Conservation (phyloP, 2,329 filamentous ascomycete genomes). For the Colletotrichum lentis region DNA sequence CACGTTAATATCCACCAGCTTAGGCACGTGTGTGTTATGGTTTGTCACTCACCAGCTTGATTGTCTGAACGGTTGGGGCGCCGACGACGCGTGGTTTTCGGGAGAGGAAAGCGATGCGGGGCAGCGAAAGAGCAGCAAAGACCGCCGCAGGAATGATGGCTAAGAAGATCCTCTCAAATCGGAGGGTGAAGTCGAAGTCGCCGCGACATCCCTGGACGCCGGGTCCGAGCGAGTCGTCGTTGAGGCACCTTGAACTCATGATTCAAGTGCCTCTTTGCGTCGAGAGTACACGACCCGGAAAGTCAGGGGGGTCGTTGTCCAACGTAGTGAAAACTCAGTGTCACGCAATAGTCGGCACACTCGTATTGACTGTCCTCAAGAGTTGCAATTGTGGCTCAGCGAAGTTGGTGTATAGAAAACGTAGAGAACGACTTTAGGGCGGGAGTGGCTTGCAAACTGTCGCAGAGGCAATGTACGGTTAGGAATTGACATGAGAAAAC, state of each 20-base stretch:
- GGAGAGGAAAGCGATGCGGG: slow-evolving; percentile 43
- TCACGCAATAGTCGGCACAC: neutral
- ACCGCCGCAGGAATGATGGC: slow-evolving; percentile 49
- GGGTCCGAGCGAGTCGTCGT: slow-evolving; percentile 50
- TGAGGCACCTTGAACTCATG: slow-evolving; percentile 41
- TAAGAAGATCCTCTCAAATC: slow-evolving; percentile 54
- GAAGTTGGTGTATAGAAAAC: neutral
- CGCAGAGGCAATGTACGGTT: too few relatives aligned
- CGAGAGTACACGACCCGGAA: neutral
- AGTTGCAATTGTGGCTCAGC: neutral
- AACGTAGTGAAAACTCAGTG: neutral
- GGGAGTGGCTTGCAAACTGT: slow-evolving; percentile 6
- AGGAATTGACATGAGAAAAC: too few relatives aligned
- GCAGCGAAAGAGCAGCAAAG: slow-evolving; percentile 46
- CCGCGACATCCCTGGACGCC: slow-evolving; percentile 50
- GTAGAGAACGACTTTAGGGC: neutral
- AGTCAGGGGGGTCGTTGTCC: neutral
- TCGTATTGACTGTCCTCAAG: neutral
- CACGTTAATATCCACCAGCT: neutral
- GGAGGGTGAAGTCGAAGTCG: slow-evolving; percentile 56
- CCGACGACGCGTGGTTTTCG: slow-evolving; percentile 44
- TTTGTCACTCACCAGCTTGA: slow-evolving; percentile 38
- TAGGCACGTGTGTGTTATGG: neutral
- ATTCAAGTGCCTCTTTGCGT: neutral
- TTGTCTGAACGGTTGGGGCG: slow-evolving; percentile 43